These are phyloP conservation scores for Colletotrichum chrysophilum DNA, from an alignment of 2,329 filamentous ascomycete genomes.

Conservation along the genomic window DNA sequence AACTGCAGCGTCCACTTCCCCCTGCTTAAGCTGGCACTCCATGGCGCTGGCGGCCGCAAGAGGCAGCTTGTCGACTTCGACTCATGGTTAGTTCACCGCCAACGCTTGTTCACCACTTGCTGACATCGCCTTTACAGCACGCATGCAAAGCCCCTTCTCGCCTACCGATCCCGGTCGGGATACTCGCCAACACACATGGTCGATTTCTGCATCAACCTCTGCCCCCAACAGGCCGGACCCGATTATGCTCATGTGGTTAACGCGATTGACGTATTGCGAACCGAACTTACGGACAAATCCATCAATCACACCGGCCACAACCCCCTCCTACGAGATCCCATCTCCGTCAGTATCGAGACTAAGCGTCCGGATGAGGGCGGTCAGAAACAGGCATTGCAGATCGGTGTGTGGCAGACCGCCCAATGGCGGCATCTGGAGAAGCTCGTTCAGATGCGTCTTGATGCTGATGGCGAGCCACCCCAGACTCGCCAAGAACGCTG, in stretches of 20 bases:
- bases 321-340: not conserved
- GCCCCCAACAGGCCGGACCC: not conserved
- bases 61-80: not conserved
- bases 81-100: not conserved
- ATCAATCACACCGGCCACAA: not conserved
- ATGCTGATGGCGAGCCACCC: not conserved
- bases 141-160: not conserved
- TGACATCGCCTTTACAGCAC: not conserved
- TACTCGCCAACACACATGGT: not conserved
- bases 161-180: not conserved
- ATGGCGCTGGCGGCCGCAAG: not conserved
- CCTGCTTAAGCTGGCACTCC: not conserved
- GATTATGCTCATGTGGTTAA: not conserved
- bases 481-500: not conserved
- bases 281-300: not conserved
- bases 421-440: not conserved
- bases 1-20: not conserved
- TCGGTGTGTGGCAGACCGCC: not conserved
- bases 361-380: not conserved
- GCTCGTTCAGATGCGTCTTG: not conserved
- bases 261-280: not conserved
- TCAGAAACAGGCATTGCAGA: not conserved
- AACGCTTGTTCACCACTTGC: not conserved
- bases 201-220: not conserved
- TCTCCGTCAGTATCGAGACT: not conserved